phyloP scores from a whole-genome alignment of 805 yeast species.

The Spencermartinsiella europaea region DNA sequence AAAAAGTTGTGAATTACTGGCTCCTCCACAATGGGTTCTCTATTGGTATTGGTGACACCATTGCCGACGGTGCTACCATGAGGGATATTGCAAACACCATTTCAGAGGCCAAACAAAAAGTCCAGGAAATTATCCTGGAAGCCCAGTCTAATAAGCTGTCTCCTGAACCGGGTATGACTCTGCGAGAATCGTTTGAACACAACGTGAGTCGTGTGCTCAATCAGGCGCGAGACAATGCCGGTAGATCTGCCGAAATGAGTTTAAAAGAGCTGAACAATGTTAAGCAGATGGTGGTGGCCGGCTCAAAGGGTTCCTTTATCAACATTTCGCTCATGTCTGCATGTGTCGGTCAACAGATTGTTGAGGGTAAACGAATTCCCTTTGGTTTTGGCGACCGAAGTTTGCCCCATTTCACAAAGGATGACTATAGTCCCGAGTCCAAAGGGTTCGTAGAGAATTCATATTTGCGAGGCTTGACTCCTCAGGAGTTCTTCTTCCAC shows the following conservation, averaged over 20 bases:
- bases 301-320: slow-evolving; percentile 98
- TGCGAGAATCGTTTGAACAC: slow-evolving; percentile 97
- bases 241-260: slow-evolving; percentile 96
- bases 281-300: slow-evolving; percentile 98
- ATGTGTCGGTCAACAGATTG: slow-evolving; percentile 99
- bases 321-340: slow-evolving; percentile 99
- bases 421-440: slow-evolving; percentile 97
- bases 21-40: slow-evolving; percentile 94
- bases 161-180: slow-evolving; percentile 99
- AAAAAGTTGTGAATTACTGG: slow-evolving; percentile 96
- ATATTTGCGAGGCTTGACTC: slow-evolving; percentile 93
- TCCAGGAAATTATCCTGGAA: slow-evolving; percentile 85
- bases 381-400: slow-evolving; percentile 96
- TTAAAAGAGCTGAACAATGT: slow-evolving; percentile 92
- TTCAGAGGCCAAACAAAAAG: slow-evolving; percentile 87
- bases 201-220: slow-evolving; percentile 91
- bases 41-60: slow-evolving; percentile 99
- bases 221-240: slow-evolving; percentile 98
- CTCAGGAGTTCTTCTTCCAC: slow-evolving; percentile 98
- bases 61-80: slow-evolving; percentile 97
- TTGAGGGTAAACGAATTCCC: slow-evolving; percentile 98
- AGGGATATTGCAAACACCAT: slow-evolving; percentile 88
- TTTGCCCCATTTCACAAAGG: slow-evolving; percentile 96
- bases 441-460: slow-evolving; percentile 98
- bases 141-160: slow-evolving; percentile 85